Evolutionary conservation across 345 rosid species (phyloP).

Genomic region (Psidium guajava): DNA sequence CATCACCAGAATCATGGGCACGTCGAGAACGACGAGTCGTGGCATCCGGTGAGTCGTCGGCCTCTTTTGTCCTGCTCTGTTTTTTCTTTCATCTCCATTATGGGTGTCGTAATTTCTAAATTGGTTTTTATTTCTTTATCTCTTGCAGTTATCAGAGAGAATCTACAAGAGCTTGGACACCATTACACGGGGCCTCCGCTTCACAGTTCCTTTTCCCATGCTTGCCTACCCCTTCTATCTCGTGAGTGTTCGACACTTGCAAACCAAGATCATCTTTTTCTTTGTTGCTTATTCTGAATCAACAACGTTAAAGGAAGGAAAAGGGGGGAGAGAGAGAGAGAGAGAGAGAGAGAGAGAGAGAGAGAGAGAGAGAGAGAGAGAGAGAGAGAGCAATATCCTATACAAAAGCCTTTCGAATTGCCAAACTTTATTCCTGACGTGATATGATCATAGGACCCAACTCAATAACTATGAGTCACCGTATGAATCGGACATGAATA

Average conservation of each 20-base stretch:
- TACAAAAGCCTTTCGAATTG: background rate
- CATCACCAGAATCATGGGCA: slow-evolving; percentile 97
- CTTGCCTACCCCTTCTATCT: slow-evolving; percentile 88
- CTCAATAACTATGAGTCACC: background rate
- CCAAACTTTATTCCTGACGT: background rate
- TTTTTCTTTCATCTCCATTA: background rate
- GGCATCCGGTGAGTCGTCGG: slow-evolving; percentile 56
- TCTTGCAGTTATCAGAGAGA: slow-evolving; percentile 61
- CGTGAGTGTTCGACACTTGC: slow-evolving; percentile 16
- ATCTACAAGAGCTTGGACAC: slow-evolving; percentile 44
- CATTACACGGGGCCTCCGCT: slow-evolving; percentile 39
- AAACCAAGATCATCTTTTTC: background rate
- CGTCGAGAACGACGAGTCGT: slow-evolving; percentile 90
- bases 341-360: too few species aligned
- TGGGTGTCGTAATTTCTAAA: background rate
- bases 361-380: background rate
- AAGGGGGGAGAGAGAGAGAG: too few species aligned
- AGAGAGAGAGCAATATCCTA: background rate
- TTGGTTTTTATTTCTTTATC: background rate
- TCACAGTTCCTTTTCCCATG: slow-evolving; percentile 75
- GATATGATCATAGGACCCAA: background rate
- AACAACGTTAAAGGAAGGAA: background rate
- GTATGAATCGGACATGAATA: background rate
- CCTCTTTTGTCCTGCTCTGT: background rate
- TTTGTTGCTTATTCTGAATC: background rate